Base-by-base conservation (phyloP, 2,329 filamentous ascomycete genomes). In the Ceratocystis alfenasii region DNA sequence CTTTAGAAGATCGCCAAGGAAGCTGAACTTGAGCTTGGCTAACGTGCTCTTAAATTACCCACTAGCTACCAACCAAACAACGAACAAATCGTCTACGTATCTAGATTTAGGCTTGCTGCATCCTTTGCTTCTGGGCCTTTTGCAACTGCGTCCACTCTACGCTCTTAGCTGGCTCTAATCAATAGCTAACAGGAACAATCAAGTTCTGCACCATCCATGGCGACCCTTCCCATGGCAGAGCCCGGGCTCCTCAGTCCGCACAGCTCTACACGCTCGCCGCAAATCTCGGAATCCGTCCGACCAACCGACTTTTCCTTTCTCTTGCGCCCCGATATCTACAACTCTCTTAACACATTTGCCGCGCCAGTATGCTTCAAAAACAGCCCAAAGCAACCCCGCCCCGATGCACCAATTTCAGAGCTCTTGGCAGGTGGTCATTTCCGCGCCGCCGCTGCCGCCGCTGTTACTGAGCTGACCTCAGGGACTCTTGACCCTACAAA, bases 251-350 rank as follows among this genome's bases (percentile, higher is more conserved):
- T 60, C 25, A 62, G 63, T 68, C 57, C 44, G 53, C 67, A 59
- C 62, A 66, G 46, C 70, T 70, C 30, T 71, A 71, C 59, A 69
- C 69, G 30, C 68, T 70, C 65, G 67, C 70, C 17, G 73, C 73
- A 1, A 72, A 73, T 10, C 69, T 71, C 25, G 69, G 73, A 8
- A 28, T 60, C 66, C 7, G 48, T 22, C n/a, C 48, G 30, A 8
- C 41, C 62, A 17, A 88, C 89, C 71, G 87, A 95, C 76, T 88
- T 96, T 70, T 84, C 86, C 20, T 93, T 88, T 74, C 84, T 96
- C 59, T 82, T 94, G 10, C 84, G 87, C 22, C 86, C 89, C 2
- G 84, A 90, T 69, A 87, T 92, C 66, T 96, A 93, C 77, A 92
- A 96, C 73, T 85, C 87, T 1, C 79, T 96, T 28, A 86, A 87